Base-by-base conservation (phyloP, 2,329 filamentous ascomycete genomes). In the Passalora sequoiae region DNA sequence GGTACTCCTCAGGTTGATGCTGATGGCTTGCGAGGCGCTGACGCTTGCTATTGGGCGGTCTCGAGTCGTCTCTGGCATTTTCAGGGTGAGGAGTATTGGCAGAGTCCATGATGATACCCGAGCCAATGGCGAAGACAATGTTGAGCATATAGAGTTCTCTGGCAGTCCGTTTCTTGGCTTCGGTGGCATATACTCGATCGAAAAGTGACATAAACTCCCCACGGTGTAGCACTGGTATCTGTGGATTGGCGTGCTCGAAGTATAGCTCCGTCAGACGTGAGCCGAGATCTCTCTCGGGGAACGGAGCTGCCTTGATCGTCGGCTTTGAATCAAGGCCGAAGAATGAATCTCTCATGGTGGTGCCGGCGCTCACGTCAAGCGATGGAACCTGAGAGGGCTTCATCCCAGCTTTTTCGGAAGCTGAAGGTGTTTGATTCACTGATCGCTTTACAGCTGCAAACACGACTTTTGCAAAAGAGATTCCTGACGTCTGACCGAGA, bases 51-150 rank as follows among this genome's bases (percentile, higher is more conserved):
- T 55, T 60, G 32, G 62, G 62, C 9, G 53, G 51, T 8, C 43
- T 45, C 5, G 56, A 44, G 9, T 54, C 53, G 22, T 55, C 46
- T 42, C 40, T 54, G 27, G 60, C 48, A 21, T 64, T 68, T 28
- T 68, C 65, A 40, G 70, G 41, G 27, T 48, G 46, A 30, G 55
- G 50, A 12, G 62, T 55, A 35, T 68, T 65, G 6, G 67, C 66
- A 36, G 65, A 66, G 43, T 70, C 86, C 55, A 95, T 81, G 53
- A 96, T 94, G 56, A 96, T 94, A 13, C 89, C 91, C 13, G 86
- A 85, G 5, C 92, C 92, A 57, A 97, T 96, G 10, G 91, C 91
- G 68, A 94, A 97, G 17, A 97, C 89, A 67, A 97, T 96, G 66
- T 96, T 96, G 50, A 97, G 74, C 69, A 94, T 80, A 67, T 96